phyloP scores from a whole-genome alignment of 179 eudicot species.

The Actinidia chinensis region DNA sequence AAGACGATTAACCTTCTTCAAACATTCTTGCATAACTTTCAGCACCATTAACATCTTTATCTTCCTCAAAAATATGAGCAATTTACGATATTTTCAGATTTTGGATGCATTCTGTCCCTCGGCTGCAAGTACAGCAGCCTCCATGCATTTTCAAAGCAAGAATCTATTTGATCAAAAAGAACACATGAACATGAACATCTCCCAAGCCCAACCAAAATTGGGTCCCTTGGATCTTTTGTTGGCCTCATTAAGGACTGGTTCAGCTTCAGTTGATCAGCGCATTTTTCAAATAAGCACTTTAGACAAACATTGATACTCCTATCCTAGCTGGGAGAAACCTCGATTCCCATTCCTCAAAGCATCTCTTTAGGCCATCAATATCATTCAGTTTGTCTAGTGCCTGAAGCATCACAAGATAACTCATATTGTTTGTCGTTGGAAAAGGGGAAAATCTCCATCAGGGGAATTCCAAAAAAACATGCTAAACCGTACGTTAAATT shows the following conservation, averaged over 20 bases:
- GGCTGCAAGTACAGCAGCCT: conserved; percentile 36
- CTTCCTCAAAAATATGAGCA: conserved; percentile 37
- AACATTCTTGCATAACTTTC: conserved; percentile 45
- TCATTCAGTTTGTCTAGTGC: conserved; percentile 51
- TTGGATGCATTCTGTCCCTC: conserved; percentile 34
- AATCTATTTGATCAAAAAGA: conserved; percentile 39
- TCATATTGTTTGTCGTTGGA: conserved; percentile 34
- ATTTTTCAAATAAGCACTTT: conserved; percentile 47
- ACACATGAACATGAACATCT: conserved; percentile 38
- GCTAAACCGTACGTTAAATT: conserved; percentile 42
- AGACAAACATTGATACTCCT: conserved; percentile 44
- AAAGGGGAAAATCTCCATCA: conserved; percentile 47
- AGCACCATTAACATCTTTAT: conserved; percentile 55
- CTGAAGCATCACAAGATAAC: conserved; percentile 51
- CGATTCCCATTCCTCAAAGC: conserved; percentile 57
- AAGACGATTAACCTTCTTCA: conserved; percentile 40
- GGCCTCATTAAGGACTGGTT: conserved; percentile 35
- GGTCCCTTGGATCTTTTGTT: conserved; percentile 27
- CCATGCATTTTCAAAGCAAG: conserved; percentile 51
- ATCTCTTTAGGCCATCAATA: conserved; percentile 42
- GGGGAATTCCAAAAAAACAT: conserved; percentile 53
- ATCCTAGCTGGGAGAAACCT: conserved; percentile 46
- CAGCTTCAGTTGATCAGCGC: conserved; percentile 60
- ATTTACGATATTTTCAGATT: conserved; percentile 18
- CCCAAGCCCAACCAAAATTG: conserved; percentile 30